Evolutionary conservation across 177 flowering plant genomes (phyloP).

Genomic region (Vitis hybrid): DNA sequence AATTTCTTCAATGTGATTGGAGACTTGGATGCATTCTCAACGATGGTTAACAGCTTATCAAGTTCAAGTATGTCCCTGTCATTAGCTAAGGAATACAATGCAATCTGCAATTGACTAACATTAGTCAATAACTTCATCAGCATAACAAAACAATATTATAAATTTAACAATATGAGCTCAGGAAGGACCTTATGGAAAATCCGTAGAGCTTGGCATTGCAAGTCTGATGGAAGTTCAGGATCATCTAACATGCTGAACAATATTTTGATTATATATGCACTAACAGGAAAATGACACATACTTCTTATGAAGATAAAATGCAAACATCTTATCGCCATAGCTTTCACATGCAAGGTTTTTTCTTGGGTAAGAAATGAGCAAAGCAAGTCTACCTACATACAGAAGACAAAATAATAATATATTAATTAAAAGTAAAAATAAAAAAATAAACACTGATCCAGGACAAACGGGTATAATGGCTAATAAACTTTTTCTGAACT

Average conservation of each 20-base stretch:
- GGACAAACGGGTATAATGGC: too few species aligned
- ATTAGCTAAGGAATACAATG: conserved; percentile 16
- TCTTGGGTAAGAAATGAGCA: conserved; percentile 36
- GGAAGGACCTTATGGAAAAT: conserved; percentile 55
- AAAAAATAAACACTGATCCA: background rate
- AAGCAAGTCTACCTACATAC: conserved; percentile 65
- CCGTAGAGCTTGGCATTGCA: conserved; percentile 49
- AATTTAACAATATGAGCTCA: conserved; percentile 4
- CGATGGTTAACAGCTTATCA: conserved; percentile 31
- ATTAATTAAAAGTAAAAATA: background rate
- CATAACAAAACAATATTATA: background rate
- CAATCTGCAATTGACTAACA: conserved; percentile 41
- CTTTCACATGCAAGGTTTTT: conserved; percentile 32
- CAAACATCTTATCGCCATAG: conserved; percentile 54
- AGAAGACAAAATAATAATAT: conserved; percentile 6
- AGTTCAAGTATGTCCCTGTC: conserved; percentile 34
- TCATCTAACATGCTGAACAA: conserved; percentile 42
- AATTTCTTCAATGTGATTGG: conserved; percentile 24
- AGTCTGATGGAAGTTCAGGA: conserved; percentile 28
- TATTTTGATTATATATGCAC: conserved; percentile 18
- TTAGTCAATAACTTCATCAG: background rate
- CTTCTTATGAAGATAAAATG: conserved; percentile 35
- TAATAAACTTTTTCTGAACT: too few species aligned
- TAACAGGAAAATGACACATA: conserved; percentile 22
- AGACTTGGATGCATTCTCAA: conserved; percentile 40